These are phyloP conservation scores for Solanum lycopersicoides DNA, from an alignment of 257 asterid genomes.

Conservation along the genomic window DNA sequence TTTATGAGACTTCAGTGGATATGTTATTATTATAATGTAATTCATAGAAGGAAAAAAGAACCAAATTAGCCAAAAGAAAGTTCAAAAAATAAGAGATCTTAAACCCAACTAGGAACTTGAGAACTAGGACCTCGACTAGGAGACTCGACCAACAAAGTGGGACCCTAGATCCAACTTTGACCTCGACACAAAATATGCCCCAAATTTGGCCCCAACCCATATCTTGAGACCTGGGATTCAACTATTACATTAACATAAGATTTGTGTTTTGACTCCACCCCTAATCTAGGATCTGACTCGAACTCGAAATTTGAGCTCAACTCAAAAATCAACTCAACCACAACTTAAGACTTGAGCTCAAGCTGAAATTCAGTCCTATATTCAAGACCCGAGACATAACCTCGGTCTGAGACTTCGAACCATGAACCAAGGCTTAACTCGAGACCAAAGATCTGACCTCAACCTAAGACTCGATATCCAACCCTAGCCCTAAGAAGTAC, in stretches of 20 bases:
- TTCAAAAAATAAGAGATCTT: not conserved
- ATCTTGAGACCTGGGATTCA: not conserved
- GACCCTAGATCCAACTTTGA: not conserved
- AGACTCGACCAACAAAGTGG: not conserved
- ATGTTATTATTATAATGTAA: not conserved
- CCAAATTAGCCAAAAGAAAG: not conserved
- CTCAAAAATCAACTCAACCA: not conserved
- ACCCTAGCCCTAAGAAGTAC: not conserved
- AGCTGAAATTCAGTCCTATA: not conserved
- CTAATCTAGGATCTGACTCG: not conserved
- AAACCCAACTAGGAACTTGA: not conserved
- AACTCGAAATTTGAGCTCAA: not conserved
- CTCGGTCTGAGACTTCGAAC: not conserved
- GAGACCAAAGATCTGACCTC: not conserved
- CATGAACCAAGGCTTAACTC: not conserved
- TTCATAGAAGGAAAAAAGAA: not conserved
- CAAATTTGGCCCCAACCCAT: not conserved
- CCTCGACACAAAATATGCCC: not conserved
- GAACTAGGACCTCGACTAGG: too few species aligned
- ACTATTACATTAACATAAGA: not conserved
- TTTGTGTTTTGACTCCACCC: not conserved
- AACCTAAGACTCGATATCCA: not conserved
- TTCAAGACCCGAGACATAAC: not conserved
- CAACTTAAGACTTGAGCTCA: not conserved
- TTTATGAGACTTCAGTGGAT: not conserved